Conservation (phyloP, 2,329 filamentous ascomycete species). For the Coniochaeta hoffmannii region DNA sequence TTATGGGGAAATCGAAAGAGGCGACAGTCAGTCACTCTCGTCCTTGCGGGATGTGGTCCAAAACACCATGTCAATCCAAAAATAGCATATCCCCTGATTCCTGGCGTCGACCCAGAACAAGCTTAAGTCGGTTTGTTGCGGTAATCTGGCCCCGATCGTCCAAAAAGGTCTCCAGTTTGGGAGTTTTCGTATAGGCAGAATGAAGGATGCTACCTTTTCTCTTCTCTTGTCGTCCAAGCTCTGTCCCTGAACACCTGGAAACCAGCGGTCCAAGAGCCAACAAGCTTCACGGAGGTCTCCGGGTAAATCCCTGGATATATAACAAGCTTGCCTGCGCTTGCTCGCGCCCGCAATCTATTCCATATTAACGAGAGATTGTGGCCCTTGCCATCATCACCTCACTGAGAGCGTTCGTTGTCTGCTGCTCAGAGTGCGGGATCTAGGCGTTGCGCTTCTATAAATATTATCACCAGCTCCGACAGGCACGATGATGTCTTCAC, state of each 20-base stretch:
- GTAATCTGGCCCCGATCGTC: slow-evolving; percentile 15
- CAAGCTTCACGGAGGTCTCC: slow-evolving; percentile 10
- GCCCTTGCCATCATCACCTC: slow-evolving; percentile 11
- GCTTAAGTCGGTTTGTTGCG: slow-evolving; percentile 15
- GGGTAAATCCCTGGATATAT: slow-evolving; percentile 22
- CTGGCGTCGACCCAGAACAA: neutral
- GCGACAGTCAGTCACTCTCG: slow-evolving; percentile 5
- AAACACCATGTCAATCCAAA: slow-evolving; percentile 14
- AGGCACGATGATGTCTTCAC: neutral
- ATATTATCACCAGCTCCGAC: neutral
- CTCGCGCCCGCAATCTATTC: slow-evolving; percentile 19
- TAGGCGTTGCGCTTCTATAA: slow-evolving; percentile 1
- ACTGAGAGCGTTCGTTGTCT: slow-evolving; percentile 9
- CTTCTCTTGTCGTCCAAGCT: slow-evolving; percentile 6
- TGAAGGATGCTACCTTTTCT: slow-evolving; percentile 17
- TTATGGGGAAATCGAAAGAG: slow-evolving; percentile 3
- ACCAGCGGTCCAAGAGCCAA: slow-evolving; percentile 8
- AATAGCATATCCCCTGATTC: slow-evolving; percentile 13
- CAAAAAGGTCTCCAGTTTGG: slow-evolving; percentile 9
- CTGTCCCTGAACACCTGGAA: slow-evolving; percentile 8
- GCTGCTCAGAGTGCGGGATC: neutral
- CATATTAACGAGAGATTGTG: slow-evolving; percentile 21
- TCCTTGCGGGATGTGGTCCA: slow-evolving; percentile 6
- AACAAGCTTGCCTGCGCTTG: slow-evolving; percentile 11
- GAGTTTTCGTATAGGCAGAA: slow-evolving; percentile 15